Conservation (phyloP, 805 yeast genomes). For the Saccharomycopsis sp. region DNA sequence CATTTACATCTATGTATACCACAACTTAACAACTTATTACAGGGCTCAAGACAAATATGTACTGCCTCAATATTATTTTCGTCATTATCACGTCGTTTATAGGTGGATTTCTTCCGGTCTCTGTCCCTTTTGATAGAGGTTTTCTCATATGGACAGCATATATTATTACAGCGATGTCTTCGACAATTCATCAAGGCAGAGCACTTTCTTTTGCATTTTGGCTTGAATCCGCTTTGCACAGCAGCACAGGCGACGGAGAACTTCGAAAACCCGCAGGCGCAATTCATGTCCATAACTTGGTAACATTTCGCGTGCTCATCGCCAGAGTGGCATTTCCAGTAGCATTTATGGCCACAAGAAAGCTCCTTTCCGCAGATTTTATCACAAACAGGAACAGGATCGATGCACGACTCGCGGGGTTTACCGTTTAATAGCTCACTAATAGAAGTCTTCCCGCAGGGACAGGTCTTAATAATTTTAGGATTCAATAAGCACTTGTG, state of each 20-base stretch:
- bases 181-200: slow-evolving; percentile 71
- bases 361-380: slow-evolving; percentile 54
- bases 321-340: slow-evolving; percentile 69
- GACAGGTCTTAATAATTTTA: slow-evolving; percentile 52
- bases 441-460: slow-evolving; percentile 66
- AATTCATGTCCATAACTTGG: slow-evolving; percentile 42
- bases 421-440: slow-evolving; percentile 30
- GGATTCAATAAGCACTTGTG: slow-evolving; percentile 62
- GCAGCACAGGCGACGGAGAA: slow-evolving; percentile 61
- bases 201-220: slow-evolving; percentile 68
- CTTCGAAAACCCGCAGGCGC: slow-evolving; percentile 56
- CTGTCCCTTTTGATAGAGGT: slow-evolving; percentile 46
- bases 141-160: slow-evolving; percentile 67
- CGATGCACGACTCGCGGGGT: slow-evolving; percentile 56
- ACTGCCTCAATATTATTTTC: slow-evolving; percentile 57
- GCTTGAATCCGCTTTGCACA: slow-evolving; percentile 41
- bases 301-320: slow-evolving; percentile 63
- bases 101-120: slow-evolving; percentile 36
- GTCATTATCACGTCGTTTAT: slow-evolving; percentile 40
- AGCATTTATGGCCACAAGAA: slow-evolving; percentile 69
- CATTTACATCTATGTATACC: slow-evolving; percentile 62
- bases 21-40: slow-evolving; percentile 59
- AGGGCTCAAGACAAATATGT: slow-evolving; percentile 65
- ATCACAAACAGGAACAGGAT: slow-evolving; percentile 74
- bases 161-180: slow-evolving; percentile 63